Evolutionary conservation across 2,329 filamentous ascomycete genomes (phyloP).

Genomic region (Talaromyces albobiverticillius): DNA sequence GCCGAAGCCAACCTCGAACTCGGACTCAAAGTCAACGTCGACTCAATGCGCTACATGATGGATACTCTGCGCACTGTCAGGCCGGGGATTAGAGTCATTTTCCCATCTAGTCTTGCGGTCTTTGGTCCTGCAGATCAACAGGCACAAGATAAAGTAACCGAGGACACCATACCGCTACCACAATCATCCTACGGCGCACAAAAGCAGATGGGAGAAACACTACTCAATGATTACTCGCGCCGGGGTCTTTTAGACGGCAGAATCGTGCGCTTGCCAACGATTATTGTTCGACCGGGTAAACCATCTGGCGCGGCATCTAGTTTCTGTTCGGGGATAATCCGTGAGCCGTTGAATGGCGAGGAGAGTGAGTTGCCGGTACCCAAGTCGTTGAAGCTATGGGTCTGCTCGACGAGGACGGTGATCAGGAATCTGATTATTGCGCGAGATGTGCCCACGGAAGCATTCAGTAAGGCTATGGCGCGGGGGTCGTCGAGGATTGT

Average conservation of each 20-base stretch:
- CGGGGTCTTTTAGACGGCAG: not conserved
- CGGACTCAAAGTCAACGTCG: conserved; percentile 5
- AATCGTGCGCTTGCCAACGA: conserved; percentile 5
- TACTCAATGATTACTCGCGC: conserved; percentile 2
- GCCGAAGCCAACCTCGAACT: conserved; percentile 6
- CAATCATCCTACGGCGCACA: conserved; percentile 4
- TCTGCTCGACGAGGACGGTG: conserved; percentile 5
- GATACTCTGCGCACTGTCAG: not conserved
- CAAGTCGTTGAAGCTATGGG: conserved; percentile 2
- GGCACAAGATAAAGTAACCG: not conserved
- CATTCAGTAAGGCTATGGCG: not conserved
- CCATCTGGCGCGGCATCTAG: conserved; percentile 6
- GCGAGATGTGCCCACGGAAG: not conserved
- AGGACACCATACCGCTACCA: conserved; percentile 5
- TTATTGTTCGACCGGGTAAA: conserved; percentile 3
- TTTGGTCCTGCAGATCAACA: not conserved
- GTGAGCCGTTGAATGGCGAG: conserved; percentile 5
- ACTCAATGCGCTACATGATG: conserved; percentile 8
- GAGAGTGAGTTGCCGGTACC: conserved; percentile 6
- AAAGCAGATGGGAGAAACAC: conserved; percentile 7
- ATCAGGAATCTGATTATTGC: conserved; percentile 7
- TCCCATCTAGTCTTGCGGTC: conserved; percentile 8
- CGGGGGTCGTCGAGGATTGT: conserved; percentile 2
- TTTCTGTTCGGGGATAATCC: conserved; percentile 9
- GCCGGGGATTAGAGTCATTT: conserved; percentile 8